These are phyloP conservation scores for Amoeboaphelidium occidentale DNA, from an alignment of 371 early-diverging fungal species.

Conservation along the genomic window DNA sequence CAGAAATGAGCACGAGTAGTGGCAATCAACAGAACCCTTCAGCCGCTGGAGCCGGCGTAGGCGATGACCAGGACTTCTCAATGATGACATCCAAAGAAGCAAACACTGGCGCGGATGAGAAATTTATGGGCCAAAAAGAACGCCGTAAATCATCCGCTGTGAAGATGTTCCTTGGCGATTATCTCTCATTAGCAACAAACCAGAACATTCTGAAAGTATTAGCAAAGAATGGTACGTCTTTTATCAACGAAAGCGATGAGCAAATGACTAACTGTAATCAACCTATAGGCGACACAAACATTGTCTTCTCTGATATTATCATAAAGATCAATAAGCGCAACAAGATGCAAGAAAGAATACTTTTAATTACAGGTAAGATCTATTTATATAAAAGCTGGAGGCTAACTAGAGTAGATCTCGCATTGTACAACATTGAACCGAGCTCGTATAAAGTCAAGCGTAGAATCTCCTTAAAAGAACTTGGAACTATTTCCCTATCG, in stretches of 20 bases:
- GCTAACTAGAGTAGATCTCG: too few species aligned
- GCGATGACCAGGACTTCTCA: too few species aligned
- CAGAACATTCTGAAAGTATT: background rate
- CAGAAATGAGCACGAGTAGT: too few species aligned
- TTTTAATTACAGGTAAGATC: background rate
- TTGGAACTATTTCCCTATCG: background rate
- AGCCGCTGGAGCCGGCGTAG: too few species aligned
- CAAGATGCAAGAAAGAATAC: background rate
- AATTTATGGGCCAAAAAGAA: background rate
- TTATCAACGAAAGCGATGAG: background rate
- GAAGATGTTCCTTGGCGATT: background rate
- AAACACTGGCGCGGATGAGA: too few species aligned
- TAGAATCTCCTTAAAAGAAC: background rate
- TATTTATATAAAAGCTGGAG: too few species aligned
- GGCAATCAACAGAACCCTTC: too few species aligned
- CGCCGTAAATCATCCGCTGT: background rate
- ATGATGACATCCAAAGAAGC: too few species aligned
- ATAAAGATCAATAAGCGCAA: background rate
- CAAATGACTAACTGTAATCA: too few species aligned
- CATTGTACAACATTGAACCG: background rate
- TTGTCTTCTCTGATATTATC: background rate
- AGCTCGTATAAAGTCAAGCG: background rate
- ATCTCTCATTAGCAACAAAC: background rate
- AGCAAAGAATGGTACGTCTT: background rate
- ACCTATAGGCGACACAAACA: background rate